Evolutionary conservation across 2,329 filamentous ascomycete genomes (phyloP), one percentile per base, ranked within the genome.

Genomic region (Bipolaris cookei): DNA sequence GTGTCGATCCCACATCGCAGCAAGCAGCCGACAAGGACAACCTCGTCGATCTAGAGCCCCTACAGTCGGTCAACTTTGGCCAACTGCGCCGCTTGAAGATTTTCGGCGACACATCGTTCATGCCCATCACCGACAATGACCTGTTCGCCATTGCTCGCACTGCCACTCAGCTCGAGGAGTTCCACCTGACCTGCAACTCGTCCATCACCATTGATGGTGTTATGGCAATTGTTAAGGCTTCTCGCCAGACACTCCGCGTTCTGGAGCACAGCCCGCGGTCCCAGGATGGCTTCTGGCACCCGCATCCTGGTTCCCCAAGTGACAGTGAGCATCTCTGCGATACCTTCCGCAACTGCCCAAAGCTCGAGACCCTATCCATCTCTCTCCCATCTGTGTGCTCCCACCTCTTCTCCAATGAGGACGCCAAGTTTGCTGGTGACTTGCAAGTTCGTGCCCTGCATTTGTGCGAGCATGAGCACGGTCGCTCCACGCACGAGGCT

Each of bases 181-280:
- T 85, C 44, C 81, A 84, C 67, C 72, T 84, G 62, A 83, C 82
- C 7, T 82, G 82, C 63, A 79, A 83, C 50, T 81, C 80, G 16
- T 83, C 81, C 51, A 77, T 84, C 61, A 80, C 81, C 20, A 82
- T 84, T 39, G 79, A 82, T 35, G 79, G 81, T 44, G 79, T 85
- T 58, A 80, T 84, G 66, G 79, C 81, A 20, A 76, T 85, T 21
- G 79, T 84, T 50, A 80, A 80, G 65, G 77, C 81, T 21, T 83
- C 82, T 2, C 75, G 74, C 56, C 65, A 72, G 45, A 82, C 81
- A 6, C 72, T 84, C 14, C 78, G 79, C 47, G 80, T 83, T 42
- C 76, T 84, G 21, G 82, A 84, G 70, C 81, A 84, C 70, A 82
- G 81, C 42, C 82, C 82, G n/a, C 78, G 81, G 38, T 81, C 80